phyloP scores from a whole-genome alignment of 306 rosid species.

The Inga leiocalycina region DNA sequence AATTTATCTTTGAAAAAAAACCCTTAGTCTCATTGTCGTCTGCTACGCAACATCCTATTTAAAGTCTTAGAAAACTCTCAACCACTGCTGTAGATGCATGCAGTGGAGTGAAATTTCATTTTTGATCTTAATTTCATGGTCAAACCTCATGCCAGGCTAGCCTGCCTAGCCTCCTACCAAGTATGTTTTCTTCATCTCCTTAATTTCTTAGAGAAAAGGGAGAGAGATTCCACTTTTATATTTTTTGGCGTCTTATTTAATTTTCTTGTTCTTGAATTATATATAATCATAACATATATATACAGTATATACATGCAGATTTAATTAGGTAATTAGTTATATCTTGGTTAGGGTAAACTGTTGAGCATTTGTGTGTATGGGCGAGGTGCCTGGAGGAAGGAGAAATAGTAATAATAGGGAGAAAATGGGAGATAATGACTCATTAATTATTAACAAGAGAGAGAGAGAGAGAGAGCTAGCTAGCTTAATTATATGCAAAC shows the following conservation, averaged over 20 bases:
- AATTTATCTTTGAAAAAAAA: too few species aligned
- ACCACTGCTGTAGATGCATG: too few species aligned
- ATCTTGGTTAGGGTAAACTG: neutral
- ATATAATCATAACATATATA: neutral
- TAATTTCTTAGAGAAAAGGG: too few species aligned
- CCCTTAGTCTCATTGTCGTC: too few species aligned
- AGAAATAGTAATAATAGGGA: constrained; percentile 12
- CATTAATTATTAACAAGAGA: neutral
- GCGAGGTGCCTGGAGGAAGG: neutral
- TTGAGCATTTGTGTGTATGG: neutral
- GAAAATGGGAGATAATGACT: constrained; percentile 19
- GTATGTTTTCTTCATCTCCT: constrained; percentile 41
- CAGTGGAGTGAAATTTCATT: too few species aligned
- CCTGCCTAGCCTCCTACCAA: constrained; percentile 82
- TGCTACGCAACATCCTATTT: too few species aligned
- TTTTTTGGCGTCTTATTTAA: neutral
- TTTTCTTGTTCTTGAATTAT: neutral
- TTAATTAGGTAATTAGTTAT: neutral
- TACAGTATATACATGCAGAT: neutral
- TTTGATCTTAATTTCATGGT: too few species aligned
- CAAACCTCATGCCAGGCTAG: too few species aligned
- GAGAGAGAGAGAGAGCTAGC: constrained; percentile 6
- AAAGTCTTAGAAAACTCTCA: too few species aligned
- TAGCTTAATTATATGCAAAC: neutral
- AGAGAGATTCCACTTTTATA: neutral